phyloP scores from a whole-genome alignment of 2,329 filamentous ascomycete species.

The Neopestalotiopsis sp. region DNA sequence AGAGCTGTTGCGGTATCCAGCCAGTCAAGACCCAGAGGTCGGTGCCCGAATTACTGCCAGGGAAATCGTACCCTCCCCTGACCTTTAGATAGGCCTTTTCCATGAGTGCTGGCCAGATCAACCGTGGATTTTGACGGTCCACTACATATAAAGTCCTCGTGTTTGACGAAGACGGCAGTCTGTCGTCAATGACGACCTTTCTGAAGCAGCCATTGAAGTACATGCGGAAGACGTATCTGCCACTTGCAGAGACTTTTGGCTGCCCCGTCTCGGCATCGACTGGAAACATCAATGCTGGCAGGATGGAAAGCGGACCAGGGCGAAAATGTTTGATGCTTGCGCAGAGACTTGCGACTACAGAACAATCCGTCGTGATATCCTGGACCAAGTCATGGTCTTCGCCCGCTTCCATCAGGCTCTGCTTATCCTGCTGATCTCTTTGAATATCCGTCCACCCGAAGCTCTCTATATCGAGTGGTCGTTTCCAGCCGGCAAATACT shows the following conservation, averaged over 20 bases:
- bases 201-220: constrained; percentile 96
- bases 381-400: constrained; percentile 83
- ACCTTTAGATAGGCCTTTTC: constrained; percentile 98
- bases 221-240: constrained; percentile 90
- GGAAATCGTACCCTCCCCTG: constrained; percentile 94
- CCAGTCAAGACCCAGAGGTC: constrained; percentile 92
- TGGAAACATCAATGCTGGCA: constrained; percentile 77
- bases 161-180: constrained; percentile 78
- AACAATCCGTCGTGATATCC: constrained; percentile 95
- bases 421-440: constrained; percentile 10
- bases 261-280: constrained; percentile 63
- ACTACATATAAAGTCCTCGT: constrained; percentile 83
- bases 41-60: constrained; percentile 94
- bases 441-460: constrained; percentile 8
- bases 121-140: constrained; percentile 78
- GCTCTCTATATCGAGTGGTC: constrained; percentile 67
- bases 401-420: constrained; percentile 40
- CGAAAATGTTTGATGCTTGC: constrained; percentile 75
- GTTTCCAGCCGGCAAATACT: constrained; percentile 84
- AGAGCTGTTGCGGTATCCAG: constrained; percentile 96
- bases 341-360: constrained; percentile 93
- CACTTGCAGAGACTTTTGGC: constrained; percentile 73
- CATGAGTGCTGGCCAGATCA: constrained; percentile 89
- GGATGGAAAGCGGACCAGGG: constrained; percentile 70
- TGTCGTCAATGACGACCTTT: constrained; percentile 89